Base-by-base conservation (phyloP, 2,329 filamentous ascomycete species). In the Penicillium crustosum region DNA sequence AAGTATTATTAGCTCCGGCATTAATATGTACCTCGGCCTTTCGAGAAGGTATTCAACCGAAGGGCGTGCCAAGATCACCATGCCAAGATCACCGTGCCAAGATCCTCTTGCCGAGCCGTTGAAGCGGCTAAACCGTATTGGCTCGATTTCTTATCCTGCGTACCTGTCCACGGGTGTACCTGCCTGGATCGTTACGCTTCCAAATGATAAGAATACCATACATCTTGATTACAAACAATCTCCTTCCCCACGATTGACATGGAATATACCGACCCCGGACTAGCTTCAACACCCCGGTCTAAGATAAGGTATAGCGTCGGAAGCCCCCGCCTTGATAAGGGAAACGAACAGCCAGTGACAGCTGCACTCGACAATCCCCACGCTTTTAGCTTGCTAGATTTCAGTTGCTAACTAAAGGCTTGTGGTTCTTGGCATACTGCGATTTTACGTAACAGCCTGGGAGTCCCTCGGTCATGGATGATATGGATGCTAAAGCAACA, bases 81-180 rank as follows among this genome's bases (percentile, higher is more conserved):
- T 42, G 49, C 36, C 49, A 51, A 43, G 49, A 29, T 2, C 6
- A n/a, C n/a, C n/a, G n/a, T n/a, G 49, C 36, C 49, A 51, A 43
- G 49, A 29, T 2, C 6, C 9, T 15, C 12, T n/a, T 25, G 39
- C 49, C 39, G 29, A 45, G n/a, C 49, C 35, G 21, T 15, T 19
- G 27, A 29, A 29, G 27, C 23, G n/a, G 19, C 38, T 4, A 2
- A 43, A 25, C 21, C 7, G 21, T n/a, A 43, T 42, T 42, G 41
- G 41, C 41, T 25, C 15, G 8, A n/a, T 25, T 43, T 6, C 41
- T 43, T 43, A 43, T 43, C 21, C 19, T 23, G 33, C n/a, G 15
- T 38, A 2, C 17, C 15, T 13, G 10, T 21, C 23, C n/a, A 29
- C 21, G 41, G 33, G 3, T 50, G 35, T 36, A 27, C 48, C 25